Base-by-base conservation (phyloP, 2,329 filamentous ascomycete genomes). In the Exophiala calicioides region DNA sequence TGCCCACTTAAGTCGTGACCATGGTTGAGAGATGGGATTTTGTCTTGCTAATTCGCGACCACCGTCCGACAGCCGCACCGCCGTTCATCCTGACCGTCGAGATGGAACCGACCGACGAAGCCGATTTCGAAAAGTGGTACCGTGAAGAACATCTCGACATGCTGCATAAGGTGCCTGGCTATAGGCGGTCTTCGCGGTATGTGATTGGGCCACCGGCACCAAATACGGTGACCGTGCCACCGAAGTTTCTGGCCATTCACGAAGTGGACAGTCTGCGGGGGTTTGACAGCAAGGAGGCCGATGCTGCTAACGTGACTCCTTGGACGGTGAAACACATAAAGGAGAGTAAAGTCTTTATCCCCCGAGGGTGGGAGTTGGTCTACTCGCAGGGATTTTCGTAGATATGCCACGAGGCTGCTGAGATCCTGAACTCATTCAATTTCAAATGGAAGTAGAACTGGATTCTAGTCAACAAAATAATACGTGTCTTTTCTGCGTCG, bases 81-180 rank as follows among this genome's bases (percentile, higher is more conserved):
- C 79, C 40, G 73, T 76, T 89, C 2, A 75, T 80, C 1, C 78
- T 86, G 1, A 77, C 79, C 36, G 70, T 86, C 5, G 74, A 71
- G 1, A 67, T 85, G 12, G 72, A 78, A n/a, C 72, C 77, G 1
- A 78, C 79, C 1, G 70, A 72, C 19, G 73, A 76, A 16, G 76
- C 78, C 16, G 76, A 84, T 33, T 74, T 84, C 44, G 68, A 75
- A 44, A 80, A 76, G 62, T 94, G 87, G 87, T 86, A 87, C 61
- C 69, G 78, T 21, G 80, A 90, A 52, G 87, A 93, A 64, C 87
- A 93, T 63, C 75, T 85, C 15, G 74, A 76, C 2, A 78, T 90
- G 77, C 64, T 94, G 47, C 73, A 83, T 52, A 85, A 85, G 60
- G 78, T 90, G 0, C 84, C 86, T 0, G 89, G 89, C 3, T 95